Evolutionary conservation across 768 basidiomycete species (phyloP), one percentile per base, ranked within the genome.

Genomic region (Daedaleopsis sinensis): DNA sequence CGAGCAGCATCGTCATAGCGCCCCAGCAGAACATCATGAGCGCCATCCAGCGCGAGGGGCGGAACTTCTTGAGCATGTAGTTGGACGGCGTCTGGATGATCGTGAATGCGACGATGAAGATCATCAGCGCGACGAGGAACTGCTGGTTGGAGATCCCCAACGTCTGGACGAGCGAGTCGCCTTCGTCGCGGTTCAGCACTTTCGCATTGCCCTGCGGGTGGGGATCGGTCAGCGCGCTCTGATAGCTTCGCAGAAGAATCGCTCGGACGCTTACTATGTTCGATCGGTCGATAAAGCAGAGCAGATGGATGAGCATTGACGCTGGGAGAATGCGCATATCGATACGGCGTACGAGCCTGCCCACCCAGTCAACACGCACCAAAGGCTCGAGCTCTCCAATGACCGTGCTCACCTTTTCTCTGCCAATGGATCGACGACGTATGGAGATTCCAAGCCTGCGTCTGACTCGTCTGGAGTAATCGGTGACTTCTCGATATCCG

Each of bases 21-120:
- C 77, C 78, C 78, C 78, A 79, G 12, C 62, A 61, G 58, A 77
- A 66, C 76, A 77, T 79, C 44, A 79, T 69, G 56, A 77, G 70
- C 35, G 76, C 73, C 55, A 79, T 73, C 78, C 77, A 78, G 37
- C 74, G 72, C 50, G 70, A 72, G 5, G 78, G 78, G 4, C 70
- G 65, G 57, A 77, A 67, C 49, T 68, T 67, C 67, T 79, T 79
- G 55, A 79, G 72, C 64, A 78, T 64, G 50, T 73, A 71, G 59
- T 80, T 79, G 49, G 75, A 76, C 2, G 79, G 79, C 11, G 74
- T 71, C 63, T 80, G 78, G 64, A 77, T 75, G 19, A 76, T 42
- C 6, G 76, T 79, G 62, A 80, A 80, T 13, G 75, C 72, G 55
- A 77, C 67, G 57, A 76, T 69, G 67, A 77, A 77, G 42, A 77